phyloP scores from a whole-genome alignment of 768 basidiomycete genomes.

The Ephemerocybe angulata region DNA sequence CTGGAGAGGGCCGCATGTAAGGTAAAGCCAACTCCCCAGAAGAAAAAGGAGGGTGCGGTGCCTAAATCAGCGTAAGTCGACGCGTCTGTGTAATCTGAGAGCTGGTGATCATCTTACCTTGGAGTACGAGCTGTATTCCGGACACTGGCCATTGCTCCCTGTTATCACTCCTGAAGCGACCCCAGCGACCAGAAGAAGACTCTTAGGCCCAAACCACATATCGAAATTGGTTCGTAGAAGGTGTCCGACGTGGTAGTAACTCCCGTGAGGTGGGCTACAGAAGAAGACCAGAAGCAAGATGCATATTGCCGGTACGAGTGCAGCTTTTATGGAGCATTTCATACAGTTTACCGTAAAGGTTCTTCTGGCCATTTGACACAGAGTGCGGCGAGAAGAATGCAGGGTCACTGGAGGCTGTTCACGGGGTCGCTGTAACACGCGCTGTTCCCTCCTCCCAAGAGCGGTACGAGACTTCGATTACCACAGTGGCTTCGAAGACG shows the following conservation, averaged over 20 bases:
- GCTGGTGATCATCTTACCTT: conserved; percentile 31
- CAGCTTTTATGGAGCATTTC: not conserved
- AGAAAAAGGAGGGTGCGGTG: conserved; percentile 57
- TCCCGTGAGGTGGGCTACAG: no score
- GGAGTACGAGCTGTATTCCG: conserved; percentile 59
- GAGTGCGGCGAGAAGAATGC: no score
- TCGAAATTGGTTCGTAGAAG: not conserved
- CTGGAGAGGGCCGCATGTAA: conserved; percentile 66
- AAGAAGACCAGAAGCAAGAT: not conserved
- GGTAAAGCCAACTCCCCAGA: conserved; percentile 60
- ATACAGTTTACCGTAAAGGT: no score
- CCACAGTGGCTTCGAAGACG: not conserved
- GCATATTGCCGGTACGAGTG: not conserved
- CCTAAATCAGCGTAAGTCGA: conserved; percentile 30
- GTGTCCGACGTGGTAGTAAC: not conserved
- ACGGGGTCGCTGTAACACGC: not conserved
- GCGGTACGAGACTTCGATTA: no score
- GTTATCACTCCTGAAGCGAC: conserved; percentile 23
- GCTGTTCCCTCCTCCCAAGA: no score
- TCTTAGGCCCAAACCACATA: conserved; percentile 11
- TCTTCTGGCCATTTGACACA: no score
- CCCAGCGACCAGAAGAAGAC: conserved; percentile 15
- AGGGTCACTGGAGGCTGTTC: not conserved
- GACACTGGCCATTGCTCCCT: conserved; percentile 43
- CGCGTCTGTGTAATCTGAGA: not conserved